Conservation (phyloP, 139 green algal species). For the Tetraselmis chui region DNA sequence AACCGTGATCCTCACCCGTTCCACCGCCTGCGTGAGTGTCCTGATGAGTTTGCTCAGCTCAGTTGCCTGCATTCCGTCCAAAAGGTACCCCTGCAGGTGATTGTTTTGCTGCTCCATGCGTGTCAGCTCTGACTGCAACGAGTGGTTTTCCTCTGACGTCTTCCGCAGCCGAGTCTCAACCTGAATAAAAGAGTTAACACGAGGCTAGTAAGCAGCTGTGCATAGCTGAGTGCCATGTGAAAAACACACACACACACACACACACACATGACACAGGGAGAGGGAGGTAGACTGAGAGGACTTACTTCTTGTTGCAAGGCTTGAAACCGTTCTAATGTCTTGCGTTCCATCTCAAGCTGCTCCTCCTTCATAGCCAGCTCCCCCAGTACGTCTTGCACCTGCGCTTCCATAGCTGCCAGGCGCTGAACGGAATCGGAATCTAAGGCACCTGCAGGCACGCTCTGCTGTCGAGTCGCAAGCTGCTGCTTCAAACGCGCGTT, state of each 20-base stretch:
- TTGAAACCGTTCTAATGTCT: too few relatives aligned
- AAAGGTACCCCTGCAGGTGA: constrained; percentile 39
- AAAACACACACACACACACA: too few relatives aligned
- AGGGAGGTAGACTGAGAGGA: too few relatives aligned
- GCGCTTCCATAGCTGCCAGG: neutral
- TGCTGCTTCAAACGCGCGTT: too few relatives aligned
- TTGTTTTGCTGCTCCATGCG: constrained; percentile 39
- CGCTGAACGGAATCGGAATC: neutral
- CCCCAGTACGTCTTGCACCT: neutral
- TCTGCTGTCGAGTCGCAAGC: neutral
- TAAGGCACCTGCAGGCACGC: neutral
- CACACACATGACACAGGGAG: too few relatives aligned
- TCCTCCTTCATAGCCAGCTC: neutral
- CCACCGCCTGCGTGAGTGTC: constrained; percentile 34
- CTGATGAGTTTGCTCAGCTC: constrained; percentile 37
- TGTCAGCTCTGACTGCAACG: constrained; percentile 27
- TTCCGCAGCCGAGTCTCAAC: constrained; percentile 23
- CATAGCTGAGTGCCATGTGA: too few relatives aligned
- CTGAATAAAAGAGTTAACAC: too few relatives aligned
- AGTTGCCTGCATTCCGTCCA: constrained; percentile 36
- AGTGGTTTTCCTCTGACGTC: constrained; percentile 26
- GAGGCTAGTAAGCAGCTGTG: too few relatives aligned
- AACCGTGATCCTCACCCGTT: constrained; percentile 45
- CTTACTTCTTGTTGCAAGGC: too few relatives aligned
- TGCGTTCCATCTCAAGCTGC: neutral